Base-by-base conservation (phyloP, 2,329 filamentous ascomycete species). In the Coccinonectria pachysandricola region DNA sequence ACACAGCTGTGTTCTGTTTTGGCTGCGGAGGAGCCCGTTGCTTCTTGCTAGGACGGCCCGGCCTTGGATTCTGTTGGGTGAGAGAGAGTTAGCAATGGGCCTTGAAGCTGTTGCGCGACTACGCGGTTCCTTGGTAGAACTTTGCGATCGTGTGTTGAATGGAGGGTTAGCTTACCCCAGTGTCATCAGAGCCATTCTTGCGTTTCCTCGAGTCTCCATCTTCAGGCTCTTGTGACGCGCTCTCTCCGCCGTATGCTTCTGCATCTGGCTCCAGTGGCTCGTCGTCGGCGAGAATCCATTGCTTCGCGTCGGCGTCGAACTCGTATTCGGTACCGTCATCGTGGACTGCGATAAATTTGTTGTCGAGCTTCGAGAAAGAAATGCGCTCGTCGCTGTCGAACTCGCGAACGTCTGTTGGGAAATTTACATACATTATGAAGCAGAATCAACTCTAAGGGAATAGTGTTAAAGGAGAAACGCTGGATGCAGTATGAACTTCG, bases 271-370 rank as follows among this genome's bases (percentile, higher is more conserved):
- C 40, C 24, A 48, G 36, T 15, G 54, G 45, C 25, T 58, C 56
- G 15, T 67, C 60, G n/a, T 63, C 61, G 9, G 72, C 64, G 40
- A 75, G 78, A 28, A 85, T 67, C 87, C 87, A 95, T 56, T 74
- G 71, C 57, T 73, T 77, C 41, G 76, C 57, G 26, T 64, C 66
- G 25, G 68, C 57, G 54, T 92, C 77, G 59, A 79, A 95, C 52
- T 87, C 81, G 59, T 79, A 93, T 53, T 94, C 87, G 35, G 75
- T 71, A 27, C 84, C 85, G 49, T 91, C 77, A 24, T 86, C 82
- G 31, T 83, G 79, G 35, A 93, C 86, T 6, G 91, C 74, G 27
- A 91, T 72, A 59, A 79, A 88, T 50, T 85, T 88, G 48, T 75
- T 68, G 55, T 88, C 79, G 35, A 84, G 65, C 50, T 73, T 81